phyloP scores from a whole-genome alignment of 2,329 filamentous ascomycete genomes.

The Fusarium sp. region DNA sequence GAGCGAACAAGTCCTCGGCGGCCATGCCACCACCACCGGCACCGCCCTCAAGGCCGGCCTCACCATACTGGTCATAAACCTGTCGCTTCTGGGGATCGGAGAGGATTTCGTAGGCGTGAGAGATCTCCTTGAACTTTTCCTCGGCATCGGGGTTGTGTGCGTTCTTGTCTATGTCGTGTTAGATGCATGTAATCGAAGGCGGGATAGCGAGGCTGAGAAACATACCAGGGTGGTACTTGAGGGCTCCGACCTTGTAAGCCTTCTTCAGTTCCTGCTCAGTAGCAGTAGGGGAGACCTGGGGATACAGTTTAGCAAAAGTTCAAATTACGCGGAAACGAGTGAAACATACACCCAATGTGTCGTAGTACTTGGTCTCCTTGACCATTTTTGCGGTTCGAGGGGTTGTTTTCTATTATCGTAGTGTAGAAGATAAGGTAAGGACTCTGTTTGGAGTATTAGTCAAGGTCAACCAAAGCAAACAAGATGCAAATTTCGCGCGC shows the following conservation, averaged over 20 bases:
- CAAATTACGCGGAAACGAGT: neutral
- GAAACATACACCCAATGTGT: slow-evolving; percentile 77
- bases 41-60: slow-evolving; percentile 94
- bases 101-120: slow-evolving; percentile 94
- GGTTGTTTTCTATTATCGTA: slow-evolving; percentile 9
- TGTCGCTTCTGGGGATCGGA: slow-evolving; percentile 91
- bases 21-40: slow-evolving; percentile 86
- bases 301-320: slow-evolving; percentile 35
- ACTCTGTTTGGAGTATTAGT: slow-evolving; percentile 42
- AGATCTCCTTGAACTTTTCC: slow-evolving; percentile 98
- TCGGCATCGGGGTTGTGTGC: slow-evolving; percentile 91
- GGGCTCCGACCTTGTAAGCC: slow-evolving; percentile 84
- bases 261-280: slow-evolving; percentile 91
- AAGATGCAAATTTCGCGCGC: slow-evolving; percentile 23
- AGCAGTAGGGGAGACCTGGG: slow-evolving; percentile 80
- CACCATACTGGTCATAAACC: slow-evolving; percentile 97
- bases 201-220: slow-evolving; percentile 23
- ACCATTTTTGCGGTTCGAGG: slow-evolving; percentile 69
- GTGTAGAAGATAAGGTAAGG: slow-evolving; percentile 24
- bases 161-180: slow-evolving; percentile 82
- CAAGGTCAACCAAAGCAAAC: slow-evolving; percentile 26
- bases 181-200: slow-evolving; percentile 8
- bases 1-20: slow-evolving; percentile 94
- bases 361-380: slow-evolving; percentile 84
- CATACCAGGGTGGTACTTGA: slow-evolving; percentile 88